Conservation (phyloP, 371 early-diverging fungal genomes). For the Sporodiniella umbellata region DNA sequence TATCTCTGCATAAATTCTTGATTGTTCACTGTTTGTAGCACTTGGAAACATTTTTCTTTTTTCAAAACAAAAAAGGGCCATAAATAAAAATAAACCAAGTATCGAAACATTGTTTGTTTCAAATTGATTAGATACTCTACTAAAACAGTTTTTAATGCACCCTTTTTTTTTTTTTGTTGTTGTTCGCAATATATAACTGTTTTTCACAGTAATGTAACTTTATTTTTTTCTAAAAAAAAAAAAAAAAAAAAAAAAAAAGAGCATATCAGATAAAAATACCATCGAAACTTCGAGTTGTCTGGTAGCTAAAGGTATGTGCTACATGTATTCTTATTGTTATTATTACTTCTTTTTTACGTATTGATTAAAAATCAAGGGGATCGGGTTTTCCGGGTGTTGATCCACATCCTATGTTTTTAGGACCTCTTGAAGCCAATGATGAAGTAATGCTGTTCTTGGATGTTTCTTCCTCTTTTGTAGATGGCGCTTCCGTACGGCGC, state of each 20-base stretch:
- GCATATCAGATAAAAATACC: neutral
- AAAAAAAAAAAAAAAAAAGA: neutral
- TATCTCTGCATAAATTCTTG: no score
- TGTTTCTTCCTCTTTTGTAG: conserved; percentile 5
- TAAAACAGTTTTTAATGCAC: no score
- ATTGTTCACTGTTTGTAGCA: no score
- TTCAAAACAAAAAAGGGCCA: no score
- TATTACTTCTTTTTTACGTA: no score
- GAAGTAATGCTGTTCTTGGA: conserved; percentile 8
- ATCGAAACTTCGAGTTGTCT: neutral
- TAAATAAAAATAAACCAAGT: no score
- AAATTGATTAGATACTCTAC: no score
- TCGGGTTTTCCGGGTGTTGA: conserved; percentile 40
- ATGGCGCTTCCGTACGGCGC: conserved; percentile 52
- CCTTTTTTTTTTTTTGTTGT: neutral
- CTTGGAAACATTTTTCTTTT: no score
- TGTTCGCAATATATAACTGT: neutral
- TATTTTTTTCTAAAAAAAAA: neutral
- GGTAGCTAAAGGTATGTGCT: neutral
- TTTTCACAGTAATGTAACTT: neutral
- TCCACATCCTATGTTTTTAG: conserved; percentile 36
- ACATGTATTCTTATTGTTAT: no score
- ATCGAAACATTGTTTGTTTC: no score
- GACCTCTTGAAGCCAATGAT: conserved; percentile 20
- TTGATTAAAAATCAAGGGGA: conserved; percentile 50